Base-by-base conservation (phyloP, 257 asterid genomes). In the Ocimum tenuiflorum region DNA sequence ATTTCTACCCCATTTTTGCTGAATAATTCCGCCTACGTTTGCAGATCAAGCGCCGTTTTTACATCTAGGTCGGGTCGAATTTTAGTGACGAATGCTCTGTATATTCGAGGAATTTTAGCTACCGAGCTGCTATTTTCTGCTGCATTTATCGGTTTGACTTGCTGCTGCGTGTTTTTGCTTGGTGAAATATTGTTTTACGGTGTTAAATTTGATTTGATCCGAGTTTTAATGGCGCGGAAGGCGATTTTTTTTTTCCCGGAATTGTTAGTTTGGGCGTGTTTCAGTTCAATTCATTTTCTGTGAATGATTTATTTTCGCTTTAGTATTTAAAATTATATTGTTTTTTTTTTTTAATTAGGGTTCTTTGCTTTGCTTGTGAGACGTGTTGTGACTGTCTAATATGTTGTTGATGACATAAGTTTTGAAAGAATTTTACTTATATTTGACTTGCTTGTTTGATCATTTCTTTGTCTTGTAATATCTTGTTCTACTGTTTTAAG, bases 21-120 rank as follows among this genome's bases (percentile, higher is more conserved):
- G 12, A 4, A 50, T 46, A 33, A 27, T 61, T 57, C 72, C 29
- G 50, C 55, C 65, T 64, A 13, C 18, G 67, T 29, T 65, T 60
- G 73, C 73, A 73, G 82, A 78, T 78, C 82, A 59, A 70, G 62
- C 42, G 23, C 22, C 71, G 64, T 47, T 47, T 48, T 12, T 35
- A 64, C 68, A 36, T 70, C 60, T 51, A 33, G 27, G 27, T 51
- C 46, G 8, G 15, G 61, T 67, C 68, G 54, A 3, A 45, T 54
- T 33, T 6, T 49, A 27, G 19, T 23, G 15, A 7, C 41, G 65
- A 67, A 49, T 60, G 72, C 72, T 55, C 67, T 42, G 2, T 58
- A 35, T 3, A 36, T 57, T 58, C 19, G 62, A 43, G 62, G 27
- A 36, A 58, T 35, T 58, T 67, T 57, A 43, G 53, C 11, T 36